Percentiles rank a stretch among this genome's conserved stretches.
Evolutionary conservation across 306 rosid genomes (phyloP).

Genomic region (Castanopsis chinensis): DNA sequence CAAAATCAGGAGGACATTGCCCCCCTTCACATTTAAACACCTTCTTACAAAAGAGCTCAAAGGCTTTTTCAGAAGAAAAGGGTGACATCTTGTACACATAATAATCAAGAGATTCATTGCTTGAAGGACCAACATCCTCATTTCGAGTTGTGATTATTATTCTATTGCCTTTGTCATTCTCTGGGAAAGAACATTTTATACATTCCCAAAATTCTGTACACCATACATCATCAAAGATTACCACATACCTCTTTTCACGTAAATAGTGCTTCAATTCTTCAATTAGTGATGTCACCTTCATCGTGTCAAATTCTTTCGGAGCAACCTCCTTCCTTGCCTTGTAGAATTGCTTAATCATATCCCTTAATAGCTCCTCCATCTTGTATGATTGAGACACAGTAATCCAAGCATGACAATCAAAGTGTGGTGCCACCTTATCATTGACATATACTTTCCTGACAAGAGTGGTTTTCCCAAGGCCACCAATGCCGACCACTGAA

Average conservation of each 20-base stretch:
- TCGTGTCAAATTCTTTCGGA: neutral
- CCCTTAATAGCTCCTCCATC: neutral
- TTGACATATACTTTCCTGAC: no score
- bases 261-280: neutral
- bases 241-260: neutral
- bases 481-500: no score
- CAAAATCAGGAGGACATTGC: no score
- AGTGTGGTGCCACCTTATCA: neutral
- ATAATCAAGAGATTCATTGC: no score
- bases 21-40: no score
- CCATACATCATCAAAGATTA: constrained; percentile 6
- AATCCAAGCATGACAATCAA: constrained; percentile 5
- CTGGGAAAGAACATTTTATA: neutral
- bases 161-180: neutral
- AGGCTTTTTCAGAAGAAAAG: no score
- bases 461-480: no score
- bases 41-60: no score
- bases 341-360: neutral
- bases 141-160: neutral
- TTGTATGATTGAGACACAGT: neutral
- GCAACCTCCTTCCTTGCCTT: no score
- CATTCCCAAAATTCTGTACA: neutral
- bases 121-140: neutral
- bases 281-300: neutral
- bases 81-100: no score